These are phyloP conservation scores for Trypethelium eluteriae DNA, from an alignment of 495 filamentous ascomycete genomes.

Conservation along the genomic window DNA sequence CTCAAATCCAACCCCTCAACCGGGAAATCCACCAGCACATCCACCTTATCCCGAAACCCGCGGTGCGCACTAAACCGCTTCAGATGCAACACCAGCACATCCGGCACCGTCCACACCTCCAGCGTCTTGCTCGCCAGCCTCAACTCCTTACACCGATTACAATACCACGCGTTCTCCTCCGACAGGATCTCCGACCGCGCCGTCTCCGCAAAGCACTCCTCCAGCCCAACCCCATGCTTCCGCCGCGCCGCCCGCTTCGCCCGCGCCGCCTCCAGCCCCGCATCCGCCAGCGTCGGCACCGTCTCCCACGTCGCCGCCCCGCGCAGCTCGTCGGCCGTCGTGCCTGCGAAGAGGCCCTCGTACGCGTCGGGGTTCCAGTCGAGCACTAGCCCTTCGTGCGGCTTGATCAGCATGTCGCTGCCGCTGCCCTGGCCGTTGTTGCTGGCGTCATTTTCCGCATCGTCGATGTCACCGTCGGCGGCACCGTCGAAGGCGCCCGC, in stretches of 20 bases:
- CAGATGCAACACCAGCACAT: slow-evolving; percentile 88
- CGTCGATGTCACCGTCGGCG: neutral
- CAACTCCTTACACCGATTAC: slow-evolving; percentile 88
- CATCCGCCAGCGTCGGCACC: slow-evolving; percentile 50
- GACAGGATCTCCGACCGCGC: slow-evolving; percentile 87
- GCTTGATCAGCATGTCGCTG: slow-evolving; percentile 51
- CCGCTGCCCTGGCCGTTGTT: slow-evolving; percentile 13
- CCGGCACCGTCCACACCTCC: slow-evolving; percentile 90
- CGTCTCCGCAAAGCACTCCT: slow-evolving; percentile 89
- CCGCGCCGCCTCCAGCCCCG: slow-evolving; percentile 55
- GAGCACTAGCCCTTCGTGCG: slow-evolving; percentile 74
- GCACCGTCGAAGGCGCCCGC: neutral
- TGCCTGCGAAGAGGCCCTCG: slow-evolving; percentile 61
- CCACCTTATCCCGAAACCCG: slow-evolving; percentile 75
- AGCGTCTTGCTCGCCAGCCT: slow-evolving; percentile 90
- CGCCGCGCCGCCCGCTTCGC: slow-evolving; percentile 51
- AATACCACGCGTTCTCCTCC: slow-evolving; percentile 94
- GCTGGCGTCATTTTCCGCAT: neutral
- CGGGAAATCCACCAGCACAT: slow-evolving; percentile 86
- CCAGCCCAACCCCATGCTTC: slow-evolving; percentile 70
- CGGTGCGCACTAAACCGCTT: slow-evolving; percentile 84
- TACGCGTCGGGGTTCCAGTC: slow-evolving; percentile 67
- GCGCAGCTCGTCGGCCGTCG: slow-evolving; percentile 39
- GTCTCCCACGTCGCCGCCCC: slow-evolving; percentile 36
- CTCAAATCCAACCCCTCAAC: slow-evolving; percentile 78